These are phyloP conservation scores for Aspergillus clavatus DNA, from an alignment of 2,329 filamentous ascomycete genomes.

Conservation along the genomic window DNA sequence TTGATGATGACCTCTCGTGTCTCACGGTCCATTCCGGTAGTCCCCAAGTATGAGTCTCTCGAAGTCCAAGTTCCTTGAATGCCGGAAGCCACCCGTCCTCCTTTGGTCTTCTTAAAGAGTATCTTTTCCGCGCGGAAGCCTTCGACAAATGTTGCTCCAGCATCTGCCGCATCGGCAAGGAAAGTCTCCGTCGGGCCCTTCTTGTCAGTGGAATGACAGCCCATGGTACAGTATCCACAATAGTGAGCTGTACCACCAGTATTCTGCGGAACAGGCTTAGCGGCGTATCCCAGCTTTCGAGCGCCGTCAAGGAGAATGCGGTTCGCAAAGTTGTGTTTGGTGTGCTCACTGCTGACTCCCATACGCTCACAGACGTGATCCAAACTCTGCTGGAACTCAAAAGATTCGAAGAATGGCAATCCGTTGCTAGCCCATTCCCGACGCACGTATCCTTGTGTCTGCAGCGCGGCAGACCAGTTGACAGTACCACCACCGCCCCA, in stretches of 20 bases:
- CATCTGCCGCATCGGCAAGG: conserved; percentile 71
- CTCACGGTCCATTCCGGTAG: conserved; percentile 49
- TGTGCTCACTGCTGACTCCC: conserved; percentile 63
- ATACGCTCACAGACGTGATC: conserved; percentile 75
- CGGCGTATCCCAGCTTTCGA: conserved; percentile 66
- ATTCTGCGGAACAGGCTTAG: conserved; percentile 71
- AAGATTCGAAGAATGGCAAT: conserved; percentile 67
- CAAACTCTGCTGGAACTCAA: conserved; percentile 70
- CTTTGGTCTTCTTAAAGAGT: conserved; percentile 56
- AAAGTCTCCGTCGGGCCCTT: conserved; percentile 72
- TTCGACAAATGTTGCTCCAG: conserved; percentile 78
- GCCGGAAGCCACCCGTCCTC: conserved; percentile 59
- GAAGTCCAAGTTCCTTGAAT: conserved; percentile 72
- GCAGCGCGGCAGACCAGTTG: conserved; percentile 70
- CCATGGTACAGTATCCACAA: conserved; percentile 62
- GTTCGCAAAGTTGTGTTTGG: conserved; percentile 71
- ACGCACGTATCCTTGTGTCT: conserved; percentile 71
- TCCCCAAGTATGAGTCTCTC: conserved; percentile 58
- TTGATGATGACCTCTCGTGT: conserved; percentile 64
- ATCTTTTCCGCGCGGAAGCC: conserved; percentile 70
- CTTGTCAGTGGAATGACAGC: conserved; percentile 64
- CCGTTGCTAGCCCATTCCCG: conserved; percentile 71
- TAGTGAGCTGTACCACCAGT: conserved; percentile 68
- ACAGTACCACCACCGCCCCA: conserved; percentile 86
- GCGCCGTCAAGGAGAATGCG: conserved; percentile 68